Base-by-base conservation (phyloP, 208 protist species). In the Tritrichomonas foetus region DNA sequence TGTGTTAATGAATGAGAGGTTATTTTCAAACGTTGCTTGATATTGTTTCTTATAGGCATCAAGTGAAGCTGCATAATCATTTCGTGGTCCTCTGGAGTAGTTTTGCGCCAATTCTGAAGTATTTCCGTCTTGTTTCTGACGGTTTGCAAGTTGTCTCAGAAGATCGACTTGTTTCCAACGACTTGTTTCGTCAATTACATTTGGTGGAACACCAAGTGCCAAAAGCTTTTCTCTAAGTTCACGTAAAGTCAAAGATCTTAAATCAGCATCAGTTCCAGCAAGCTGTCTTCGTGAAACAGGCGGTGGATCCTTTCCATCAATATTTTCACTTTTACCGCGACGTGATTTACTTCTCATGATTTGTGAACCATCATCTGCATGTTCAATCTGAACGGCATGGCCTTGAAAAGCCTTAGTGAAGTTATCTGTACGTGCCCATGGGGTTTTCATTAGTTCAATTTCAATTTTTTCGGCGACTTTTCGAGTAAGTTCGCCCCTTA, bases 391-490 rank as follows among this genome's bases (percentile, higher is more conserved):
- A 20, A 89, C 47, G 0, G 78, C 78, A n/a, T 89, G 78, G 47
- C 78, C 78, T 89, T 89, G 41, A 47, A 89, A 89, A 0, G 78
- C 78, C 39, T 89, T 89, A 53, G 25, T 27, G 27, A 89, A 89
- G 78, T 89, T 89, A 13, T 89, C 78, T 39, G 78, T 89, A 39
- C 78, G 25, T 50, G 78, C 41, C 78, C 78, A 89, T 57, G 78
- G 78, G 8, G 78, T 89, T 16, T 89, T 89, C 78, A 89, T 89
- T 27, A 89, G 30, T 36, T 89, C 78, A n/a, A 57, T 39, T 36
- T 89, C 78, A 16, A 89, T 89, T 57, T 49, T 89, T 53, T 13
- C 41, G 0, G 78, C 78, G 5, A 89, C 78, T 89, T 89, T 89
- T 16, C 57, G 53, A 0, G 78, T 89, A 16, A 57, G 41, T 57